Conservation (phyloP, 2,329 filamentous ascomycete species). For the Cercospora zeae-maydis region DNA sequence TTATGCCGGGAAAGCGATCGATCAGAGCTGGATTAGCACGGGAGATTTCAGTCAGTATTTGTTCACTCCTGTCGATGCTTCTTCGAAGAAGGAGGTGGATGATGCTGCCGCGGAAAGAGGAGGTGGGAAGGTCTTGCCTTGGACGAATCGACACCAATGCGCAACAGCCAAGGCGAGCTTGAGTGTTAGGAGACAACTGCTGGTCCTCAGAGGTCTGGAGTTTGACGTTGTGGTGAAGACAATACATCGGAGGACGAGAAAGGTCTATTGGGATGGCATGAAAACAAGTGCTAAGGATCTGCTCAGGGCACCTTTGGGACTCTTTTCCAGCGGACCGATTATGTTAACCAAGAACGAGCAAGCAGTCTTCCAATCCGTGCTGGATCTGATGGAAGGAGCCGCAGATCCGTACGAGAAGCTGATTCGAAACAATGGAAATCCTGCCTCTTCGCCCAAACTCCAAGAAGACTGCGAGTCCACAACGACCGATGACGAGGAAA, state of each 20-base stretch:
- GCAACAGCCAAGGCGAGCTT: background rate
- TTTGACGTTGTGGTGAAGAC: slow-evolving; percentile 1
- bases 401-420: background rate
- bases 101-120: background rate
- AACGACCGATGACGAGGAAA: background rate
- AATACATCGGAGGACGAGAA: background rate
- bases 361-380: background rate
- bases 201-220: background rate
- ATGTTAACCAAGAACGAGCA: background rate
- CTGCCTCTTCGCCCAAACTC: background rate
- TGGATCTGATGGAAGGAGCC: background rate
- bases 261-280: background rate
- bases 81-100: background rate
- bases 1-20: background rate
- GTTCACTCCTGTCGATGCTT: background rate
- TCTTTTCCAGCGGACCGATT: background rate
- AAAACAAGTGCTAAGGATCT: background rate
- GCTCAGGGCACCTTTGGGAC: background rate
- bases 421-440: background rate
- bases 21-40: background rate
- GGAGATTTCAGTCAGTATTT: slow-evolving; percentile 1
- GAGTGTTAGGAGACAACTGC: background rate
- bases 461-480: background rate
- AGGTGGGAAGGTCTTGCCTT: background rate
- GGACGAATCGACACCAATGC: background rate